These are phyloP conservation scores for Capronia americana DNA, from an alignment of 2,329 filamentous ascomycete species.

Conservation along the genomic window DNA sequence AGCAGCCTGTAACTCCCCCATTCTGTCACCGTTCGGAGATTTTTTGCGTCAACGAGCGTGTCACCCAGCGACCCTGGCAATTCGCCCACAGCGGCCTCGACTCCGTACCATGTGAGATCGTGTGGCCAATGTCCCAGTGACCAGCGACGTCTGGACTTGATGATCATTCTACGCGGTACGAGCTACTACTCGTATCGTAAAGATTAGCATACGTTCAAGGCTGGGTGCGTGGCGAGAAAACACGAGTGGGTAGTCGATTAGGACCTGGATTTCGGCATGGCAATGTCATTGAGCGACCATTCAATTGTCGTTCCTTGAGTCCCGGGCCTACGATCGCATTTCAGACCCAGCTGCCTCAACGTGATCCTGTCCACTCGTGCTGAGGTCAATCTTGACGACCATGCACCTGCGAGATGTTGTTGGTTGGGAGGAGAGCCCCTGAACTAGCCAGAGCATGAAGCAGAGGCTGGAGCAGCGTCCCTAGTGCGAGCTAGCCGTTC, in stretches of 20 bases:
- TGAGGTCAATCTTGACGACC: not conserved
- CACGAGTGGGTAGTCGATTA: not conserved
- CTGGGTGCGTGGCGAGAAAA: not conserved
- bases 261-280: not conserved
- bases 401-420: not conserved
- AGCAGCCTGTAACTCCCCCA: not conserved
- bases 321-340: not conserved
- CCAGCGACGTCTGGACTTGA: not conserved
- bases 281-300: constrained; percentile 2
- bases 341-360: not conserved
- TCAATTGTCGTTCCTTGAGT: not conserved
- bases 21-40: not conserved
- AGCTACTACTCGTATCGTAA: not conserved
- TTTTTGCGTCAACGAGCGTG: constrained; percentile 9
- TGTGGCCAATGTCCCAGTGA: not conserved
- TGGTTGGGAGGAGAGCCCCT: constrained; percentile 12
- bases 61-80: constrained; percentile 8
- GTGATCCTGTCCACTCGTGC: not conserved
- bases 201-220: not conserved
- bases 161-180: not conserved
- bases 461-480: not conserved
- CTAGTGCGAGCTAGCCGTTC: not conserved
- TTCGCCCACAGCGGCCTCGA: constrained; percentile 1
- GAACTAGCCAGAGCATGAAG: constrained; percentile 1
- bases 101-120: not conserved